Evolutionary conservation across 192 early-diverging fungal species (phyloP).

Genomic region (Phycomyces nitens): DNA sequence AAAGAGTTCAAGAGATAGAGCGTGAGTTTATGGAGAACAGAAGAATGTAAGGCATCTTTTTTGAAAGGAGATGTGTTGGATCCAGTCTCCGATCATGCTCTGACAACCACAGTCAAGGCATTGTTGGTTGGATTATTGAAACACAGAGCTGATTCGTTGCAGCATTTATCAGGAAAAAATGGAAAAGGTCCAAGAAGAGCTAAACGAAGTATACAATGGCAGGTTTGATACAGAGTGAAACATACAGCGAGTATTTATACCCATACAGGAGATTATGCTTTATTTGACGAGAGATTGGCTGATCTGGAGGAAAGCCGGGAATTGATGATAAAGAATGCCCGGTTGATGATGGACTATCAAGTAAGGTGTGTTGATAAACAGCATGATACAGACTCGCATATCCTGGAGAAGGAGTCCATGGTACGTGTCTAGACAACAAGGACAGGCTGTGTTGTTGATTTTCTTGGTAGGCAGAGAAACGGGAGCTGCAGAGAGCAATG

Average conservation of each 20-base stretch:
- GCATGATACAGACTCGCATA: neutral
- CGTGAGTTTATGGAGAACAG: constrained; percentile 13
- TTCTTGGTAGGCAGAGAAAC: constrained; percentile 11
- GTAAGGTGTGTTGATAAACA: constrained; percentile 2
- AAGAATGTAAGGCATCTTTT: neutral
- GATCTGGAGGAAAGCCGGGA: constrained; percentile 5
- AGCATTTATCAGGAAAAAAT: constrained; percentile 21
- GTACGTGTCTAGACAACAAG: neutral
- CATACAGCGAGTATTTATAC: neutral
- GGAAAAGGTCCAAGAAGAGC: constrained; percentile 9
- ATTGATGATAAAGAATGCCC: constrained; percentile 12
- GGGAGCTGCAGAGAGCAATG: constrained; percentile 13
- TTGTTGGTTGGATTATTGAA: neutral
- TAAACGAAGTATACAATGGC: constrained; percentile 1
- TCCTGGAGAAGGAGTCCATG: constrained; percentile 3
- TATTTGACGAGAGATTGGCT: neutral
- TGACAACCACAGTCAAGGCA: neutral
- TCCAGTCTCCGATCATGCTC: neutral
- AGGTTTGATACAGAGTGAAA: neutral
- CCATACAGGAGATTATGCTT: neutral
- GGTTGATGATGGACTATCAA: constrained; percentile 20
- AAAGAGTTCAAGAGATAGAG: constrained; percentile 7
- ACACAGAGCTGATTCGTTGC: neutral
- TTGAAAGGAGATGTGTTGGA: too few species aligned
- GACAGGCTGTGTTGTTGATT: neutral